phyloP scores from a whole-genome alignment of 2,329 filamentous ascomycete genomes.

The Ophiostoma populinum region DNA sequence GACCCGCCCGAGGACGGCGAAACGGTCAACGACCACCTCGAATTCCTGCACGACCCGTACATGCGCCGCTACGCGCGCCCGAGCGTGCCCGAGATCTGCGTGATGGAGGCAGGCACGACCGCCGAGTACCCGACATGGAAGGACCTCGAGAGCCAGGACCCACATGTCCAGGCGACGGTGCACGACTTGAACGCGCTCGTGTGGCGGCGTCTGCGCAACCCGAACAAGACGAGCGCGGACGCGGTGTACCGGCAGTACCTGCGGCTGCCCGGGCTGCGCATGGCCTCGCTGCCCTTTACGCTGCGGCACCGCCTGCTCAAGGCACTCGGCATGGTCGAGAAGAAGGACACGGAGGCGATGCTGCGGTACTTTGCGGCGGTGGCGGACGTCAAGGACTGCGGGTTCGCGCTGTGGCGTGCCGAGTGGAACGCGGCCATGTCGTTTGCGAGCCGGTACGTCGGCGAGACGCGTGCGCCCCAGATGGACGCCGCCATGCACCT shows the following conservation, averaged over 20 bases:
- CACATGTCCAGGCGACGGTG: constrained; percentile 20
- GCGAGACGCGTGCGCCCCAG: constrained; percentile 37
- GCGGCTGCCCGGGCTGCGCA: constrained; percentile 32
- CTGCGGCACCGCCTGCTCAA: constrained; percentile 48
- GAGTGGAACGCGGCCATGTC: constrained; percentile 80
- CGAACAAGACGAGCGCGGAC: constrained; percentile 22
- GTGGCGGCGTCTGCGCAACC: constrained; percentile 24
- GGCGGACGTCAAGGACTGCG: constrained; percentile 63
- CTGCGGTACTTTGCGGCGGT: constrained; percentile 69
- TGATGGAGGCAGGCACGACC: constrained; percentile 33
- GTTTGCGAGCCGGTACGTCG: constrained; percentile 57
- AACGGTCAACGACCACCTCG: constrained; percentile 34
- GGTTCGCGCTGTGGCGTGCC: constrained; percentile 44
- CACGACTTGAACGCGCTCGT: constrained; percentile 24
- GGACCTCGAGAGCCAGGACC: constrained; percentile 20
- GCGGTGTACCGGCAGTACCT: constrained; percentile 32
- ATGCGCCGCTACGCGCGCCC: constrained; percentile 34
- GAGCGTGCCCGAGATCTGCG: constrained; percentile 31
- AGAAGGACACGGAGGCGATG: constrained; percentile 45
- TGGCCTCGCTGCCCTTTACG: constrained; percentile 28
- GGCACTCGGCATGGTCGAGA: constrained; percentile 46
- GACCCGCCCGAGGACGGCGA: constrained; percentile 29
- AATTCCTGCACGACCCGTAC: constrained; percentile 34
- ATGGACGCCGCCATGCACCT: constrained; percentile 53
- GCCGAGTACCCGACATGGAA: constrained; percentile 26